phyloP scores from a whole-genome alignment of 306 rosid species.

The Carpinus fangiana region DNA sequence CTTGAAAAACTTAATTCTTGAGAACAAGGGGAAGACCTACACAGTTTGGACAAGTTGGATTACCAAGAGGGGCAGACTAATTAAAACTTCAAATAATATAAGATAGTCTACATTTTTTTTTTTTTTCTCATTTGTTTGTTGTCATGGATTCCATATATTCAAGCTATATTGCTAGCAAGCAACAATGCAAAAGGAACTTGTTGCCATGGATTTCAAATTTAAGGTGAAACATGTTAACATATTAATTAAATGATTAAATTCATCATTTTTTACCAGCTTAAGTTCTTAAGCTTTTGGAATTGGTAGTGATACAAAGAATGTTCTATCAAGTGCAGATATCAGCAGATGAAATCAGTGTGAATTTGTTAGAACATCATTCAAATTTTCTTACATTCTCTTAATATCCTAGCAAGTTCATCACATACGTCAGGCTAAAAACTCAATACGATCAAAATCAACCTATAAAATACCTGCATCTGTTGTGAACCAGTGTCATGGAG shows the following conservation, averaged over 20 bases:
- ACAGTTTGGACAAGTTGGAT: background rate
- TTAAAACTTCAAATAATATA: background rate
- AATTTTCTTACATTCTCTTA: background rate
- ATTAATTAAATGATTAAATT: too few relatives aligned
- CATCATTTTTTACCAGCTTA: too few relatives aligned
- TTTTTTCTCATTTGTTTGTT: background rate
- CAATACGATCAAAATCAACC: background rate
- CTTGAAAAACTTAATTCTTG: background rate
- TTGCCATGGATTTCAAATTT: background rate
- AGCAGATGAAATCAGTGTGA: background rate
- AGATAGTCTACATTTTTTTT: background rate
- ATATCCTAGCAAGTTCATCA: slow-evolving; percentile 5
- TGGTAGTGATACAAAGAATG: background rate
- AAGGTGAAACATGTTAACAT: background rate
- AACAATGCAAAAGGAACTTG: background rate
- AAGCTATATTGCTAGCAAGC: background rate
- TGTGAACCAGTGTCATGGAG: slow-evolving; percentile 91
- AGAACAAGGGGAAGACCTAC: background rate
- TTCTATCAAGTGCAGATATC: background rate
- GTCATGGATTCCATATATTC: background rate
- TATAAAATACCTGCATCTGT: slow-evolving; percentile 76
- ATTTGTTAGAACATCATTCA: background rate
- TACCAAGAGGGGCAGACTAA: background rate
- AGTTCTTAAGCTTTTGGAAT: too few relatives aligned
- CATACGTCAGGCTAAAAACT: slow-evolving; percentile 5